Conservation (phyloP, 1,284 basidiomycete species). For the Ustilago tritici region DNA sequence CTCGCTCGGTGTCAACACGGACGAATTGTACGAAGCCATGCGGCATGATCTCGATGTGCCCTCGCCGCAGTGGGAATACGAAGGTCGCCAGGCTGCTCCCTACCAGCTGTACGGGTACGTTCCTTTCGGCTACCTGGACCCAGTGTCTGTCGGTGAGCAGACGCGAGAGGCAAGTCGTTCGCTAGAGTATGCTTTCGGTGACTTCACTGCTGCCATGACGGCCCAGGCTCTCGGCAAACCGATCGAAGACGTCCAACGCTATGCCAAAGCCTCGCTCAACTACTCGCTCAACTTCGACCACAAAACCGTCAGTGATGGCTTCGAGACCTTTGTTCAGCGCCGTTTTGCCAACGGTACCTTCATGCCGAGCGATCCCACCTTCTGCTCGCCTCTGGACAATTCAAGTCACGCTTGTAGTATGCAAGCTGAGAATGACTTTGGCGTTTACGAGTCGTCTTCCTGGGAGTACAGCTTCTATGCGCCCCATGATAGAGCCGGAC, state of each 20-base stretch:
- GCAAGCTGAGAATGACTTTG: constrained; percentile 57
- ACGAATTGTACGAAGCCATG: constrained; percentile 58
- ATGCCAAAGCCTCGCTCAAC: constrained; percentile 43
- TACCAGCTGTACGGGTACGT: constrained; percentile 57
- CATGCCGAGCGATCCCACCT: constrained; percentile 45
- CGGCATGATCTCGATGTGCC: constrained; percentile 70
- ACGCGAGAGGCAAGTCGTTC: constrained; percentile 60
- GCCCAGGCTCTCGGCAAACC: constrained; percentile 46
- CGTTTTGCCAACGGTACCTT: constrained; percentile 57
- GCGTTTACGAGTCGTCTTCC: constrained; percentile 55
- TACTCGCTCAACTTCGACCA: constrained; percentile 61
- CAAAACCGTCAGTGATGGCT: constrained; percentile 41
- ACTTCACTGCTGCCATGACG: constrained; percentile 72
- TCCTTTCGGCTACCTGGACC: constrained; percentile 57
- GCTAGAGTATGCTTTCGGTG: constrained; percentile 70
- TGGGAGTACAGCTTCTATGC: constrained; percentile 63
- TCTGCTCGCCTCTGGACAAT: constrained; percentile 56
- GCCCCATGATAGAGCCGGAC: constrained; percentile 57
- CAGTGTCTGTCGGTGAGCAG: constrained; percentile 53
- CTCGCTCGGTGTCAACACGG: constrained; percentile 46
- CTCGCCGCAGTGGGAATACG: constrained; percentile 59
- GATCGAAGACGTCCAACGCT: constrained; percentile 24
- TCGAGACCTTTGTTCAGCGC: constrained; percentile 55
- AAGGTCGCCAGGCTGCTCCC: constrained; percentile 54
- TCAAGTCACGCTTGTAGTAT: constrained; percentile 49